Conservation (phyloP, 164 flowering plant genomes). For the Kalanchoe fedtschenkoi region DNA sequence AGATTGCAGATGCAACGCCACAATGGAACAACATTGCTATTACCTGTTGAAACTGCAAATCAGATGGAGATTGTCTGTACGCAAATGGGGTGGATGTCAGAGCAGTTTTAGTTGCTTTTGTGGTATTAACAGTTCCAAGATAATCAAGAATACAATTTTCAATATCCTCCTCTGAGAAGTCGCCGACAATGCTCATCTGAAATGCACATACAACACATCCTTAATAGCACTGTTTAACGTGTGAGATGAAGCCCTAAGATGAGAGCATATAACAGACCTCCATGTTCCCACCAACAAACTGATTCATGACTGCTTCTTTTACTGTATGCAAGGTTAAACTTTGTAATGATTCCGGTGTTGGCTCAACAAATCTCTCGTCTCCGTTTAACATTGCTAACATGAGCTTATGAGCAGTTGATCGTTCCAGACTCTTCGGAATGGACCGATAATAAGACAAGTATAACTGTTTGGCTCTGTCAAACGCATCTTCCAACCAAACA, state of each 20-base stretch:
- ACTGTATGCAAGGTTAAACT: constrained; percentile 62
- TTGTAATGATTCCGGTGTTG: constrained; percentile 78
- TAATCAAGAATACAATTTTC: constrained; percentile 93
- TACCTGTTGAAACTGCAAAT: constrained; percentile 82
- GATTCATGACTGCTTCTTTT: constrained; percentile 87
- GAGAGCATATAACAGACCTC: constrained; percentile 45
- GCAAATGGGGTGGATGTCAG: constrained; percentile 30
- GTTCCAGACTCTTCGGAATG: constrained; percentile 96
- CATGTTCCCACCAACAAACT: constrained; percentile 84
- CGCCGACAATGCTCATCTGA: constrained; percentile 94
- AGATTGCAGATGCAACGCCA: not conserved
- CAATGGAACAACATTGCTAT: constrained; percentile 14
- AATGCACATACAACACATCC: not conserved
- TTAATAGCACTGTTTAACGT: not conserved
- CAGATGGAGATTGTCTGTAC: constrained; percentile 69
- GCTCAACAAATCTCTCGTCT: constrained; percentile 98
- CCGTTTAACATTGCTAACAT: constrained; percentile 93
- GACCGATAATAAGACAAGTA: constrained; percentile 89
- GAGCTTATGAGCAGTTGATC: constrained; percentile 95
- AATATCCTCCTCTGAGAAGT: constrained; percentile 86
- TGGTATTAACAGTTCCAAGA: constrained; percentile 69
- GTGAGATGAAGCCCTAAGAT: not conserved
- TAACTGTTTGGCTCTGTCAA: constrained; percentile 89
- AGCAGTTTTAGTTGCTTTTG: constrained; percentile 19
- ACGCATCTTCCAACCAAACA: constrained; percentile 98